A percentile compares a stretch with the other conserved stretches of the same genome.
phyloP scores from a whole-genome alignment of 176 grass and related monocot genomes.

The Phoenix dactylifera region DNA sequence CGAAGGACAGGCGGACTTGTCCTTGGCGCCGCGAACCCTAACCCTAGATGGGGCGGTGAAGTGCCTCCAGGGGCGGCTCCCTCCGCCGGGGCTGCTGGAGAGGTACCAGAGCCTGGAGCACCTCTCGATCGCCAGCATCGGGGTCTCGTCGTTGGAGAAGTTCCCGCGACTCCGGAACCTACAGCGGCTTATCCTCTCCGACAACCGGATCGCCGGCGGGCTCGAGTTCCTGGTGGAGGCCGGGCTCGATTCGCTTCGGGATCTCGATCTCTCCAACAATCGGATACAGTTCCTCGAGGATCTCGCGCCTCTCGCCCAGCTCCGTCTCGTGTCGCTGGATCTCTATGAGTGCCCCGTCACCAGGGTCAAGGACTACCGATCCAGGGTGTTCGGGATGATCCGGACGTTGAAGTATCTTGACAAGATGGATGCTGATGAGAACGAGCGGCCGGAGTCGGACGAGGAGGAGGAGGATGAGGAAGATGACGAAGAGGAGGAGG shows the following conservation, averaged over 20 bases:
- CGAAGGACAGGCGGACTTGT: conserved; percentile 3
- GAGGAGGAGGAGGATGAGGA: conserved; percentile 77
- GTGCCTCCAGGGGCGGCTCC: conserved; percentile 70
- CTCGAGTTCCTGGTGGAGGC: conserved; percentile 80
- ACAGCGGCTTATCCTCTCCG: conserved; percentile 73
- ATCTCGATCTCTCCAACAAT: conserved; percentile 94
- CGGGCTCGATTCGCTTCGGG: conserved; percentile 57
- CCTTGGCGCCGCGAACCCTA: conserved; percentile 52
- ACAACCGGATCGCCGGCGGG: conserved; percentile 87
- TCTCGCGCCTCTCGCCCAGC: conserved; percentile 60
- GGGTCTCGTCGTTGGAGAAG: conserved; percentile 63
- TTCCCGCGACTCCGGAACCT: conserved; percentile 80
- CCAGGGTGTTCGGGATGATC: conserved; percentile 78
- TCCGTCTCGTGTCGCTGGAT: conserved; percentile 80
- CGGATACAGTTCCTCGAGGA: conserved; percentile 75
- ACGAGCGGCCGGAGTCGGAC: conserved; percentile 89
- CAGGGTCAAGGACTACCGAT: conserved; percentile 80
- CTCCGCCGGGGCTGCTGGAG: conserved; percentile 68
- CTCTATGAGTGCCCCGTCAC: conserved; percentile 94
- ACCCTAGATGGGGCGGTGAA: conserved; percentile 87
- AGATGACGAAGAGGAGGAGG: conserved; percentile 49
- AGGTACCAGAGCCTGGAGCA: conserved; percentile 74
- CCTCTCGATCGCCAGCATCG: conserved; percentile 81
- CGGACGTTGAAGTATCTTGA: conserved; percentile 80
- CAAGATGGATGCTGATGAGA: conserved; percentile 94